A percentile compares a stretch with the other conserved stretches of the same genome.
These are phyloP conservation scores for Blepharisma stoltei DNA, from an alignment of 73 alveolate genomes.

Conservation along the genomic window DNA sequence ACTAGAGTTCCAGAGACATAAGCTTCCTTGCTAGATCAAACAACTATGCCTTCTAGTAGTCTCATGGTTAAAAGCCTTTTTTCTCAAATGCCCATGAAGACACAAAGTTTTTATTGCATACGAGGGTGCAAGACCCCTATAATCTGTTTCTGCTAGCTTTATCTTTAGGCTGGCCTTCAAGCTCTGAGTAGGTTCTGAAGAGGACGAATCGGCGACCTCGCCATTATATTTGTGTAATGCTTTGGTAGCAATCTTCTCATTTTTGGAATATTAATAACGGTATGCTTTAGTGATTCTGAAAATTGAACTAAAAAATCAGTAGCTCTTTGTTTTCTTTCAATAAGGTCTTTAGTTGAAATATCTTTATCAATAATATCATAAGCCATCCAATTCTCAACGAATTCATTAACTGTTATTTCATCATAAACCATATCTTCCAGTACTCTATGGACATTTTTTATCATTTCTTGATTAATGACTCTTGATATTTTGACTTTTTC, in stretches of 20 bases:
- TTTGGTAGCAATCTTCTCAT: conserved; percentile 20
- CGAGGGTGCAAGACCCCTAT: too few relatives aligned
- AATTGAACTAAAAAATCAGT: conserved; percentile 14
- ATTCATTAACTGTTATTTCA: not conserved
- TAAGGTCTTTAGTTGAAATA: not conserved
- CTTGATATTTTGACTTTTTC: not conserved
- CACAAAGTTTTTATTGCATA: too few relatives aligned
- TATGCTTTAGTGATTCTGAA: not conserved
- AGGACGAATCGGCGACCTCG: too few relatives aligned
- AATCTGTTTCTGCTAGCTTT: too few relatives aligned
- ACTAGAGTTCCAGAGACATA: too few relatives aligned
- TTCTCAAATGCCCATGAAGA: too few relatives aligned
- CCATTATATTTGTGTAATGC: too few relatives aligned
- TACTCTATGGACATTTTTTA: not conserved
- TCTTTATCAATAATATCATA: not conserved
- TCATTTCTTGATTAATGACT: not conserved
- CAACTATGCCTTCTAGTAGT: too few relatives aligned
- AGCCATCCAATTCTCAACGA: not conserved
- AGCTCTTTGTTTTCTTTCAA: conserved; percentile 5
- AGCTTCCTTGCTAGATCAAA: too few relatives aligned
- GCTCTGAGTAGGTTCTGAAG: too few relatives aligned
- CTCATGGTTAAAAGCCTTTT: too few relatives aligned
- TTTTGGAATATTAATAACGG: not conserved
- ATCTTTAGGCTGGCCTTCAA: too few relatives aligned
- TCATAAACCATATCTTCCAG: not conserved